A percentile compares a stretch with the other conserved stretches of the same genome.
Evolutionary conservation across 345 rosid genomes (phyloP).

Genomic region (Brassica napus): Da-Ae NC_063439.1:19487501-19488000

Average conservation of each 20-base stretch:
- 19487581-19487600: constrained; percentile 81
- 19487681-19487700: not conserved
- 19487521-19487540: not conserved
- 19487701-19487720: constrained; percentile 11
- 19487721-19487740: not conserved
- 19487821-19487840: not conserved
- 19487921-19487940: not conserved
- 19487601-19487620: constrained; percentile 90
- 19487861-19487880: not conserved
- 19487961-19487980: not conserved
- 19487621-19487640: constrained; percentile 53
- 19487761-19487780: not conserved
- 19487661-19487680: not conserved
- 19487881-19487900: not conserved
- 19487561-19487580: constrained; percentile 50
- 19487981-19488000: not conserved
- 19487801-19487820: not conserved
- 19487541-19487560: too few relatives aligned
- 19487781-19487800: constrained; percentile 9
- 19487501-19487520: not conserved
- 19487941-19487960: not conserved
- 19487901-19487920: not conserved
- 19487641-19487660: not conserved
- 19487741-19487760: not conserved
- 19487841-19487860: constrained; percentile 4